Base-by-base conservation (phyloP, 805 yeast genomes). In the Saccharomycopsis oosterbeekiorum region DNA sequence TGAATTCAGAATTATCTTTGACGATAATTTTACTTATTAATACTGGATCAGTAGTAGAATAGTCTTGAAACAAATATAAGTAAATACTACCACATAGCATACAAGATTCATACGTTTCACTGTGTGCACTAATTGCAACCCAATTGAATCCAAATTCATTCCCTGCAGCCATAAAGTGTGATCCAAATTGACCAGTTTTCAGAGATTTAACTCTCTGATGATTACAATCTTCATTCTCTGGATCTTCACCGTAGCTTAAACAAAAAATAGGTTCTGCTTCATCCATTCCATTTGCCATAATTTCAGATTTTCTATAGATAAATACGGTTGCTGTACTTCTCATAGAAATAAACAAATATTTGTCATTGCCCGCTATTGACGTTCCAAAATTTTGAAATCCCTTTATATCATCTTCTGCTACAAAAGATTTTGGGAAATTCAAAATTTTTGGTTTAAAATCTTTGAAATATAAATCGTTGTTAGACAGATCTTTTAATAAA, bases 311-410 rank as follows among this genome's bases (percentile, higher is more conserved):
- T 47, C 53, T 47, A 47, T 72, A 77, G 0, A 75, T 75, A 14
- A 71, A 66, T 0, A 81, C 78, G 1, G 69, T 62, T 2, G 75
- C 78, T 0, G 69, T 57, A 0, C 81, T 78, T 6, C 72, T 74
- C 0, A 75, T 65, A 0, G 80, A 78, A 4, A 80, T 68, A 3
- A 78, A 70, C 0, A 75, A 41, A 17, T 62, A 63, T 3, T 67
- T 47, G 0, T 65, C 64, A 4, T 74, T 70, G 1, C 68, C 58
- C 0, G 76, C 68, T 15, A 78, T 42, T 1, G 70, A 58, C 0
- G 73, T 56, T 0, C 82, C 84, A 66, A 79, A 76, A 59, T 74
- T 78, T 55, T 76, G 81, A 73, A 81, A 8, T 70, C 70, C 39
- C 65, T 60, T 41, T 4, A 47, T n/a, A 24, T 47, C 10, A 10